A percentile compares a stretch with the other conserved stretches of the same genome.
These are phyloP conservation scores for Sclerotinia glacialis DNA, from an alignment of 2,329 filamentous ascomycete genomes.

Conservation along the genomic window DNA sequence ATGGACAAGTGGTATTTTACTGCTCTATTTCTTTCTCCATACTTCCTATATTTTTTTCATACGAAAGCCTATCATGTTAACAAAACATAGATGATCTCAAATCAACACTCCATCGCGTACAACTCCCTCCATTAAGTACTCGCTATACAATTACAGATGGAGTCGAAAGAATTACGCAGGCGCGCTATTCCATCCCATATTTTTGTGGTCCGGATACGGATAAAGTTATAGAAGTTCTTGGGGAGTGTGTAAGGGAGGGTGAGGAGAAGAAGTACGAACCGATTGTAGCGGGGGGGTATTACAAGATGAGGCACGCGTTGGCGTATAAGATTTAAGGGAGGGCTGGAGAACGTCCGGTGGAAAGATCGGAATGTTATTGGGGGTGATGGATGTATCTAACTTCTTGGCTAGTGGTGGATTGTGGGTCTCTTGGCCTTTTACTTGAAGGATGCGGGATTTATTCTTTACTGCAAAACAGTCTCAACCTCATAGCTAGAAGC, in stretches of 20 bases:
- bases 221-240: constrained; percentile 51
- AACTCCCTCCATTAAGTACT: constrained; percentile 44
- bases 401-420: no score
- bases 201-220: constrained; percentile 53
- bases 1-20: constrained; percentile 48
- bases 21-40: background rate
- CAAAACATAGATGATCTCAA: constrained; percentile 45
- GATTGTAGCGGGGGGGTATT: constrained; percentile 32
- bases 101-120: constrained; percentile 54
- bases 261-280: constrained; percentile 52
- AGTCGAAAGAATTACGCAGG: constrained; percentile 46
- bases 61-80: background rate
- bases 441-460: background rate
- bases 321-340: constrained; percentile 26
- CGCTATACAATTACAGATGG: constrained; percentile 39
- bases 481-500: background rate
- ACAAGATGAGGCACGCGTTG: constrained; percentile 31
- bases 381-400: no score
- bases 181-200: constrained; percentile 59
- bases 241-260: constrained; percentile 45
- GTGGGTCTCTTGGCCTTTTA: background rate
- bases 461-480: no score
- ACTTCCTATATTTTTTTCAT: background rate
- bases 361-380: background rate
- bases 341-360: no score